A percentile compares a stretch with the other conserved stretches of the same genome.
Evolutionary conservation across 2,329 filamentous ascomycete genomes (phyloP).

Genomic region (Celoporthe dispersa): DNA sequence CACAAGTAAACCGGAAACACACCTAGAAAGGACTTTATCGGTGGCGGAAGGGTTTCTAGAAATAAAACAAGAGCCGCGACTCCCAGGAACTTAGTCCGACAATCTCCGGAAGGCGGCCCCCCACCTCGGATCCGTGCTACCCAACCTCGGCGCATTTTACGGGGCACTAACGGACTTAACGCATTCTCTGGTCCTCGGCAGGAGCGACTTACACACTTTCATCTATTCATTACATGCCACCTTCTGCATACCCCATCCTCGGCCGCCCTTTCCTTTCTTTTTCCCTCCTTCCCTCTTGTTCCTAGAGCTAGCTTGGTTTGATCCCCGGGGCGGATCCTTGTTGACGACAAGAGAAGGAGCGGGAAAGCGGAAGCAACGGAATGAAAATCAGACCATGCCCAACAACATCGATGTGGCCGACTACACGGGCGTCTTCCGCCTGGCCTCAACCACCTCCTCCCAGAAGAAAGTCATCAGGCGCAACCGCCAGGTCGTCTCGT

Average conservation of each 20-base stretch:
- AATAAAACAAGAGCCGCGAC: too few species aligned
- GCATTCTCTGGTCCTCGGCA: not conserved
- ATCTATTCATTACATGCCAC: not conserved
- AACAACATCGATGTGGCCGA: slow-evolving; percentile 28
- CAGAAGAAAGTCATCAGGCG: slow-evolving; percentile 42
- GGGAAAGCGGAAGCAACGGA: not conserved
- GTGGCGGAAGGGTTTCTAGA: too few species aligned
- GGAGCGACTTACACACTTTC: not conserved
- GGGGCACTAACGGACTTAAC: not conserved
- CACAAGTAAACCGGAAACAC: too few species aligned
- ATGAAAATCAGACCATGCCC: slow-evolving; percentile 18
- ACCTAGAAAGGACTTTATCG: too few species aligned
- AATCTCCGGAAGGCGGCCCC: not conserved
- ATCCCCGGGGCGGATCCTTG: too few species aligned
- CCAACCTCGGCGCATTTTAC: slow-evolving; percentile 1
- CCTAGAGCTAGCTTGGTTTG: not conserved
- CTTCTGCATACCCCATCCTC: too few species aligned
- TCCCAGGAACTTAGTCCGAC: too few species aligned
- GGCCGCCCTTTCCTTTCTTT: not conserved
- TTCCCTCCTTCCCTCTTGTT: not conserved
- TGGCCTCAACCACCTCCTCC: slow-evolving; percentile 36
- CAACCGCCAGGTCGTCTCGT: slow-evolving; percentile 48
- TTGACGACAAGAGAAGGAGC: not conserved
- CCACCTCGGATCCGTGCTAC: not conserved
- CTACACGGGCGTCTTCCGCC: slow-evolving; percentile 44